These are phyloP conservation scores for Cladosporium phlei DNA, from an alignment of 2,329 filamentous ascomycete genomes.

Conservation along the genomic window DNA sequence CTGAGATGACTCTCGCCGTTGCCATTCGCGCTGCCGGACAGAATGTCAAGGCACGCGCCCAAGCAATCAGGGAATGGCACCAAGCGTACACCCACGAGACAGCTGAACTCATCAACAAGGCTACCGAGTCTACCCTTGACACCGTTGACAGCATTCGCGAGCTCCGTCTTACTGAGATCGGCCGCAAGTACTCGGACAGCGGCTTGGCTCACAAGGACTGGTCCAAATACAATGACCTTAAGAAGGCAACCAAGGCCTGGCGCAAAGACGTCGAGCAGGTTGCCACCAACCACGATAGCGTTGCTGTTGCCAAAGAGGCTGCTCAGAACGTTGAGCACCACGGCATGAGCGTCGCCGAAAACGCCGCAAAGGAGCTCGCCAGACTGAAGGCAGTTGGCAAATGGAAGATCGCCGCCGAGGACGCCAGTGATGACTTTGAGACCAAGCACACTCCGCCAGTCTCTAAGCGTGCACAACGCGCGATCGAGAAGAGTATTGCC, in stretches of 20 bases:
- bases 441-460: constrained; percentile 59
- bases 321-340: constrained; percentile 67
- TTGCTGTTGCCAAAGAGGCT: constrained; percentile 63
- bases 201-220: constrained; percentile 96
- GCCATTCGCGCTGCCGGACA: constrained; percentile 64
- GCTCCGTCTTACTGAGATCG: constrained; percentile 82
- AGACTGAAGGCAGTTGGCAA: constrained; percentile 76
- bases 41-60: constrained; percentile 70
- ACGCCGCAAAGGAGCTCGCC: constrained; percentile 72
- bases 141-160: constrained; percentile 79
- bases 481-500: constrained; percentile 31
- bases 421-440: constrained; percentile 74
- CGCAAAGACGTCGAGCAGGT: constrained; percentile 73
- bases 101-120: constrained; percentile 61
- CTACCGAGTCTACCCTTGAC: constrained; percentile 73
- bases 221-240: constrained; percentile 88
- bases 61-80: constrained; percentile 72
- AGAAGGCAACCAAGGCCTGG: constrained; percentile 78
- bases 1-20: constrained; percentile 48
- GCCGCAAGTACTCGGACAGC: constrained; percentile 93
- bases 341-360: constrained; percentile 74
- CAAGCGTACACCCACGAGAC: constrained; percentile 67
- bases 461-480: constrained; percentile 40
- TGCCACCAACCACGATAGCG: constrained; percentile 66
- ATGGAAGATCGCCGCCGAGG: constrained; percentile 75